Conservation (phyloP, 352 stramenopile genomes). For the Elongisporangium anandrum region DNA sequence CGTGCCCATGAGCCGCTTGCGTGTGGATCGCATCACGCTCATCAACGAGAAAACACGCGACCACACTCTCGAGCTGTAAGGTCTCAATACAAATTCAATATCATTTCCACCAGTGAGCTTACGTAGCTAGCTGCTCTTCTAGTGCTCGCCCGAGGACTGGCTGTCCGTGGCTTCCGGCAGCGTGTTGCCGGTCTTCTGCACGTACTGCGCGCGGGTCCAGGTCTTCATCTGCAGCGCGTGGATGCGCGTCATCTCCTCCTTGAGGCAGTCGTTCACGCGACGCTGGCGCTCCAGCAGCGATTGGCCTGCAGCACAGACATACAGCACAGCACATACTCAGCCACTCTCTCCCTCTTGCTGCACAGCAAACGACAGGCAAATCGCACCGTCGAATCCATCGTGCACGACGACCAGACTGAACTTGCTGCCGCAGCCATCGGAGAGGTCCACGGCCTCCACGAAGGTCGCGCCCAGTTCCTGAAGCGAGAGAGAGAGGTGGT, state of each 20-base stretch:
- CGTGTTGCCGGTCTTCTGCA: constrained; percentile 72
- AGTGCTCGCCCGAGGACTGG: constrained; percentile 55
- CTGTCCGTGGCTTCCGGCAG: constrained; percentile 23
- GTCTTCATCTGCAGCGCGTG: constrained; percentile 87
- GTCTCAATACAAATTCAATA: neutral
- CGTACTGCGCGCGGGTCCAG: constrained; percentile 77
- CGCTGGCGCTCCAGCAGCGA: constrained; percentile 75
- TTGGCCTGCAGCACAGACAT: constrained; percentile 45
- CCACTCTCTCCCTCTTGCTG: neutral
- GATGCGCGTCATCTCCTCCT: constrained; percentile 81
- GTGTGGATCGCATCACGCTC: constrained; percentile 7
- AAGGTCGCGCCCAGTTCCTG: constrained; percentile 57
- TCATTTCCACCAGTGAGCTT: neutral
- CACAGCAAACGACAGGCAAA: neutral
- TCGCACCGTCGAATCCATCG: constrained; percentile 66
- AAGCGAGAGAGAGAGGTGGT: neutral
- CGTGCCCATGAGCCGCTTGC: constrained; percentile 2
- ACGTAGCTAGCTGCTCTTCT: constrained; percentile 3
- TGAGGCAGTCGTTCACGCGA: constrained; percentile 73
- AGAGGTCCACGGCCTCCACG: constrained; percentile 75
- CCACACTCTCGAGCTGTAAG: constrained; percentile 3
- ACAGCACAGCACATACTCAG: neutral
- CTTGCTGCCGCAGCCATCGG: constrained; percentile 78
- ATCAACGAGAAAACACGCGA: neutral
- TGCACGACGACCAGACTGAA: constrained; percentile 84